Evolutionary conservation across 176 grass and related monocot species (phyloP), one percentile per base, ranked within the genome.

Genomic region (Zoysia japonica): DNA sequence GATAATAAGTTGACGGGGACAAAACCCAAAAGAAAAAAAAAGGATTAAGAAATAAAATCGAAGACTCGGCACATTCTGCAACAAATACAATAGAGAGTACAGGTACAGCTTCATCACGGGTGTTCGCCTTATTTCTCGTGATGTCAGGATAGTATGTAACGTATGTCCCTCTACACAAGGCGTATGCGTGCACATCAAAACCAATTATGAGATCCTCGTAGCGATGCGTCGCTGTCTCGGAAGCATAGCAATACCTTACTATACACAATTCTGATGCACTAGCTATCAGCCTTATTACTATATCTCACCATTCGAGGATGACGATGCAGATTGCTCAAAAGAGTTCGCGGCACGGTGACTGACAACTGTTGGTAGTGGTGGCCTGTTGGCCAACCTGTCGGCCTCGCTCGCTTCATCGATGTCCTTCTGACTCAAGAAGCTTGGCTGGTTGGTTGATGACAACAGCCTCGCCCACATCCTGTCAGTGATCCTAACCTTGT

Each of bases 401-500:
- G 77, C 68, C 47, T 89, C 84, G 11, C 47, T 89, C 15, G 68
- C 86, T 47, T 82, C 83, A 9, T 95, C 87, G 39, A 95, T 70
- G 36, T 87, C 85, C 76, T 92, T 87, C 35, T 84, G 73, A 13
- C 85, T 95, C 52, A 92, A 16, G 82, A 94, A 94, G 43, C 92
- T 94, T 57, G 92, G 92, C 76, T 94, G 87, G 80, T 91, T 94
- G 9, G 89, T 94, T 11, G 89, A 94, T 10, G 92, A 94, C 5
- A 94, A 70, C 35, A 94, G 84, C 73, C 92, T 91, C 38, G 92
- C 92, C 92, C 92, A 94, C 82, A 91, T 94, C 47, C 87, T 71
- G 72, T 94, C 89, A 5, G 81, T 91, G 51, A 91, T 66, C 39
- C 76, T 86, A 50, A 94, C 92, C 73, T 94, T 87, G 77, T 91